Evolutionary conservation across 768 basidiomycete genomes (phyloP), one percentile per base, ranked within the genome.

Genomic region (Postia placenta): DNA sequence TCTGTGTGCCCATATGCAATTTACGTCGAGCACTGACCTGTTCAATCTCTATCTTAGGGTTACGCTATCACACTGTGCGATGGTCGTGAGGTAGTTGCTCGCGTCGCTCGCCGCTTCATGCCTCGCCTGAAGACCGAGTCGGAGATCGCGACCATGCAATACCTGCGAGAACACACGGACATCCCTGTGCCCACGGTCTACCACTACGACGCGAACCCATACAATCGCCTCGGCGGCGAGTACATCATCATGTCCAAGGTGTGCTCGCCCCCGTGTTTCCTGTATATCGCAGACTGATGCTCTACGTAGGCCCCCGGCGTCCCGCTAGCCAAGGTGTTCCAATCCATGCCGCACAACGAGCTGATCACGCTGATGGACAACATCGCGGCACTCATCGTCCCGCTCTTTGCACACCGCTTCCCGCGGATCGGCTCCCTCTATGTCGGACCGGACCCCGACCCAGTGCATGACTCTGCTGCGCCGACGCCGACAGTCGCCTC

Each of bases 191-290:
- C 90, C 0, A 73, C 68, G 25, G 79, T 92, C 4, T 86, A 85
- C 52, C 78, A 80, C 63, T 84, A 86, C 63, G 87, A 92, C 57
- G 75, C 88, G 0, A 90, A 90, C 59, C 89, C 88, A 7, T 87
- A 80, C 63, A 92, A 92, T 62, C 80, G 85, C 11, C 72, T 92
- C 24, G 90, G 88, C 0, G 85, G 86, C 17, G 90, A 92, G 64
- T 92, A 83, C 57, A 88, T 92, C 54, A 62, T 92, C 52, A 89
- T 92, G 89, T 85, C 85, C 47, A 90, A 85, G 79, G 88, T 85
- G 52, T 38, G 76, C 14, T 30, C 3, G 12, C 19, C 11, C 17
- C 6, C 17, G 19, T 14, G 19, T 19, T 17, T 28, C 3, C 26
- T 4, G 30, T 19, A 23, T 67, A 25, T 19, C 26, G 47, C 7